Base-by-base conservation (phyloP, 2,329 filamentous ascomycete genomes). In the Aspergillus eucalypticola region DNA sequence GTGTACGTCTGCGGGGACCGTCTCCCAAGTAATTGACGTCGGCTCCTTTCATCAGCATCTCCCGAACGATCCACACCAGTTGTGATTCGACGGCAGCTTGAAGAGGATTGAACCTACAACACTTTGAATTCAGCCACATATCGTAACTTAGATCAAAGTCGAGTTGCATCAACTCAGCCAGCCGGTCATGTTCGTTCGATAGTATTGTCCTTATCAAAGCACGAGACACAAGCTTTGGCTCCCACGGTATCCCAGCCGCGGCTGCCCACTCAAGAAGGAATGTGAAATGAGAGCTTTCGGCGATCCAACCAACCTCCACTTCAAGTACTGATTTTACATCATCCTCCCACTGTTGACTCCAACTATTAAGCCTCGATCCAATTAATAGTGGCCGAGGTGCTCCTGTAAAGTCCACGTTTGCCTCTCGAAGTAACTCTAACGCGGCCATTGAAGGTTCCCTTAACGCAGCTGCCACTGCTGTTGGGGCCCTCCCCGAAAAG, bases 1-100 rank as follows among this genome's bases (percentile, higher is more conserved):
- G 50, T 13, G 52, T 38, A 5, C 41, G 60, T 25, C 53, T 59
- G 15, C 2, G 41, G 21, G 15, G 11, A 2, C 59, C 59, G 42
- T 8, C 0, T 5, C 59, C 54, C 3, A 57, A 32, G 41, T 57
- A 42, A 42, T 66, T 66, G 29, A 69, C 25, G 51, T 62, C 54
- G 27, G 64, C 41, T 44, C 41, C 41, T 23, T 44, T 44, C 41
- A 44, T 13, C 21, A 44, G 11, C 41, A 44, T 17, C 8, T 44
- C 41, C 19, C 41, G 41, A 13, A 44, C 41, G 41, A 44, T n/a
- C n/a, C 17, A 19, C 21, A 23, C 41, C 5, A 19, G 13, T 23
- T 44, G 41, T 44, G 41, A 11, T 17, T 44, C 8, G 41, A 44
- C 41, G 17, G 41, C 41, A 44, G 41, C 41, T 44, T 44, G 41